Conservation (phyloP, 2,329 filamentous ascomycete species). For the Fusarium virguliforme region DNA sequence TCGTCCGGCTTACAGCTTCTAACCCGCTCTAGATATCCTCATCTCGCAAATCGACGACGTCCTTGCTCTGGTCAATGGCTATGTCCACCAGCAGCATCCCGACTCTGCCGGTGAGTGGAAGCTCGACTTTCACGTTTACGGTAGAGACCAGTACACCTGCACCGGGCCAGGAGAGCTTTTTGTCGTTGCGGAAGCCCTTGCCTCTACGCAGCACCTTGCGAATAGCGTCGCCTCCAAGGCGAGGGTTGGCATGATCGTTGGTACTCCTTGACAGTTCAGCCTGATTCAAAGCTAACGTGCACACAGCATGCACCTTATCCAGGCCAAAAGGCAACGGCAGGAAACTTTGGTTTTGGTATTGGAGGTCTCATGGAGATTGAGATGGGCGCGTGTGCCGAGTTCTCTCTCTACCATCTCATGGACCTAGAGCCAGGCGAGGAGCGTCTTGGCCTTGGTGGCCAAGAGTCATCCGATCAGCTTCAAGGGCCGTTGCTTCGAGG, state of each 20-base stretch:
- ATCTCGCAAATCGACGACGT: constrained; percentile 40
- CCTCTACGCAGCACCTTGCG: constrained; percentile 62
- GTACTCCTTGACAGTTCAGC: accelerated
- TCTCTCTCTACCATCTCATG: constrained; percentile 67
- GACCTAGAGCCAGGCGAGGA: constrained; percentile 54
- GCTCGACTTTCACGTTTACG: constrained; percentile 62
- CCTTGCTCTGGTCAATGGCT: constrained; percentile 25
- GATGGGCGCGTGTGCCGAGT: constrained; percentile 59
- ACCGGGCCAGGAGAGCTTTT: constrained; percentile 54
- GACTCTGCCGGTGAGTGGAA: constrained; percentile 45
- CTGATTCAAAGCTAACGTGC: not conserved
- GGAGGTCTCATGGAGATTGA: constrained; percentile 52
- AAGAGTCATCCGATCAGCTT: not conserved
- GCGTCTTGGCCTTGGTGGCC: not conserved
- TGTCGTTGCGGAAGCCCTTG: constrained; percentile 64
- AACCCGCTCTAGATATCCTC: constrained; percentile 30
- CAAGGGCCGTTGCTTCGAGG: constrained; percentile 9
- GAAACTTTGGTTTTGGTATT: constrained; percentile 63
- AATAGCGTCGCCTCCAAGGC: constrained; percentile 55
- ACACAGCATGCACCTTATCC: constrained; percentile 63
- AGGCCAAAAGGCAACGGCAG: constrained; percentile 67
- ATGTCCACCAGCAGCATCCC: constrained; percentile 43
- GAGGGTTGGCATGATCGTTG: constrained; percentile 51
- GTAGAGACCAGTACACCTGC: constrained; percentile 47
- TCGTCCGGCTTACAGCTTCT: accelerated